These are phyloP conservation scores for Taiozyma sp. DNA, from an alignment of 1,139 yeast species.

Conservation along the genomic window DNA sequence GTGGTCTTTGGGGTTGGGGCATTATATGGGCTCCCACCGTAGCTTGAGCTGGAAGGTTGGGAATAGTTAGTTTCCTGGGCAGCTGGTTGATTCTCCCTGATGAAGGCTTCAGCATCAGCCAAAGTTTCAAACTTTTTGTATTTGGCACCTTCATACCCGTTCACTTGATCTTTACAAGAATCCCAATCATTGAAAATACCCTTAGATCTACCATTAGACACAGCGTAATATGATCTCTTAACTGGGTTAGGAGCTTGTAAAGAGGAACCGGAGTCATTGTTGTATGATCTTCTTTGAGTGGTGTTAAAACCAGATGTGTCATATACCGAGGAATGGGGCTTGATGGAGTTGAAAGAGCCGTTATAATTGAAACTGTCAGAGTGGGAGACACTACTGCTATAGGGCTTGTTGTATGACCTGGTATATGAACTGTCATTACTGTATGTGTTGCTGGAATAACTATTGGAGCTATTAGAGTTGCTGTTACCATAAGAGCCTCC, in stretches of 20 bases:
- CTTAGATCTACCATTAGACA: conserved; percentile 45
- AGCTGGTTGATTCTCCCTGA: conserved; percentile 10
- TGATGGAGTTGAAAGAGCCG: neutral
- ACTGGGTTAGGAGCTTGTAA: neutral
- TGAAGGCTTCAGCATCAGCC: conserved; percentile 41
- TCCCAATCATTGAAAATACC: conserved; percentile 57
- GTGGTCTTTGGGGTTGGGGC: neutral
- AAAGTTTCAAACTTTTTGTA: conserved; percentile 48
- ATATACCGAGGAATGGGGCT: neutral
- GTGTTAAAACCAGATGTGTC: neutral
- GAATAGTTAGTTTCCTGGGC: neutral
- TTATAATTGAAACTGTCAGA: neutral
- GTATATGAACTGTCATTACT: no score
- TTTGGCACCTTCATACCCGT: conserved; percentile 50
- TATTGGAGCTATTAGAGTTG: neutral
- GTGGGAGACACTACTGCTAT: neutral
- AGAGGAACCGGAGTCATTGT: neutral
- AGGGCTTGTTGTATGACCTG: neutral
- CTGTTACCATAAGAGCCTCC: neutral
- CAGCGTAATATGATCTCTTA: conserved; percentile 43
- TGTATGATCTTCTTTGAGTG: neutral
- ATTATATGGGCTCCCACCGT: neutral
- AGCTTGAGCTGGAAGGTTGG: neutral
- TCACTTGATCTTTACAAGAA: conserved; percentile 40
- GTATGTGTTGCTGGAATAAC: neutral